Evolutionary conservation across 768 basidiomycete species (phyloP).

Genomic region (Amanita rubescens): DNA sequence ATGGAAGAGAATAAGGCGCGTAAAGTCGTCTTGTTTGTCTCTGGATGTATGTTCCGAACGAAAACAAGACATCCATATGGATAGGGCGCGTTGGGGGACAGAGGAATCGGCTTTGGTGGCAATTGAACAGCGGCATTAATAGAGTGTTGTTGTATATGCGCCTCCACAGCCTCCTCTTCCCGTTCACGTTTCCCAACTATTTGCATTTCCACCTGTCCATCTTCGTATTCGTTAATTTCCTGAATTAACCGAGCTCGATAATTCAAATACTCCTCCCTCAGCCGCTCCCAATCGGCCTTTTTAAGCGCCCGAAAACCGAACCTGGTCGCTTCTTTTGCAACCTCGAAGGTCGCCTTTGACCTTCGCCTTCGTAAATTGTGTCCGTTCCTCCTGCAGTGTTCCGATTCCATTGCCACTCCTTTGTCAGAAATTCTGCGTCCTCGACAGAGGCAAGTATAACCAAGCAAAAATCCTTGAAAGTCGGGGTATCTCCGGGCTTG

Average conservation of each 20-base stretch:
- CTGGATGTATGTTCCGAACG: conserved; percentile 59
- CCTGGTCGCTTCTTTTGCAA: conserved; percentile 36
- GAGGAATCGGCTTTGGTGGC: conserved; percentile 8
- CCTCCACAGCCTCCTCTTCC: not conserved
- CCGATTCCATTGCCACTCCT: conserved; percentile 58
- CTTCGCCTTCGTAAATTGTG: not conserved
- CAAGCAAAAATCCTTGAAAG: conserved; percentile 72
- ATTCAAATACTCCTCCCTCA: conserved; percentile 64
- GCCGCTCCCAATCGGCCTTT: conserved; percentile 53
- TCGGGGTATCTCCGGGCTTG: conserved; percentile 42
- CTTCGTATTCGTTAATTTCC: conserved; percentile 31
- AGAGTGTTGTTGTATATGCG: not conserved
- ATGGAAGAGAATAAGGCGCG: conserved; percentile 47
- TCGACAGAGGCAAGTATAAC: conserved; percentile 40
- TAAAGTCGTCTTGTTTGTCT: conserved; percentile 78
- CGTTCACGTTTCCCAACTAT: not conserved
- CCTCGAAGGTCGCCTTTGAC: conserved; percentile 26
- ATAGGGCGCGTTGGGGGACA: conserved; percentile 31
- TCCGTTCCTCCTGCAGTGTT: not conserved
- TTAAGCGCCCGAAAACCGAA: conserved; percentile 53
- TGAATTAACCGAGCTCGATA: conserved; percentile 51
- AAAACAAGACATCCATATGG: conserved; percentile 66
- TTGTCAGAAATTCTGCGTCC: conserved; percentile 35
- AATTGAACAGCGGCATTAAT: not conserved
- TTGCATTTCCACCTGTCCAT: conserved; percentile 10